Evolutionary conservation across 805 yeast genomes (phyloP).

Genomic region (Jamesozyma spencerorum): DNA sequence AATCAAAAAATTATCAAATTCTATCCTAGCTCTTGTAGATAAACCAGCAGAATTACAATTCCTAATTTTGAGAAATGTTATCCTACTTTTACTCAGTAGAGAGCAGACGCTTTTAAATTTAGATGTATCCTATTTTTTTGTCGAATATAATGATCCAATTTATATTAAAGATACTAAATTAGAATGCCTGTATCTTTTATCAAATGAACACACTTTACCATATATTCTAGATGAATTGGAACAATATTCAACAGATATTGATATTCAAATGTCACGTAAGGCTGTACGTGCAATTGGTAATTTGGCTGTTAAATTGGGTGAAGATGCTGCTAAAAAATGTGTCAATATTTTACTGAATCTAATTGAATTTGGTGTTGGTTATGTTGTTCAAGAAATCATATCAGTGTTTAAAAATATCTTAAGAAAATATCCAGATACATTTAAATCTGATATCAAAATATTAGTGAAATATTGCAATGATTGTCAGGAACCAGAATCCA

Average conservation of each 20-base stretch:
- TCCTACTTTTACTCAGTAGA: constrained; percentile 58
- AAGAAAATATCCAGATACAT: constrained; percentile 61
- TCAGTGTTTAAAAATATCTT: constrained; percentile 69
- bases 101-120: constrained; percentile 44
- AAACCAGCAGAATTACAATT: constrained; percentile 82
- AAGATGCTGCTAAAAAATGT: constrained; percentile 49
- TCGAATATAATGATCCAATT: constrained; percentile 75
- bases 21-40: constrained; percentile 57
- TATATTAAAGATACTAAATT: constrained; percentile 85
- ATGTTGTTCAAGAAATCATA: constrained; percentile 71
- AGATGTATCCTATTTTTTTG: constrained; percentile 74
- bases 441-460: constrained; percentile 35
- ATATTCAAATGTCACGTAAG: constrained; percentile 75
- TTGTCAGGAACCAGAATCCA: constrained; percentile 71
- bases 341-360: constrained; percentile 53
- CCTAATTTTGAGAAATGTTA: constrained; percentile 70
- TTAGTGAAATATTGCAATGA: constrained; percentile 39
- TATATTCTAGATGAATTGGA: constrained; percentile 64
- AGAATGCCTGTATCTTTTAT: constrained; percentile 74
- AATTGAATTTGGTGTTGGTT: constrained; percentile 54
- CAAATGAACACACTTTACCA: constrained; percentile 51
- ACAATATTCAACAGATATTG: constrained; percentile 83
- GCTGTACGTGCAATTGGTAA: constrained; percentile 87
- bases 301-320: constrained; percentile 65
- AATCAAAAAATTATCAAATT: constrained; percentile 56